Evolutionary conservation across 2,329 filamentous ascomycete species (phyloP).

Genomic region (Canariomyces notabilis): DNA sequence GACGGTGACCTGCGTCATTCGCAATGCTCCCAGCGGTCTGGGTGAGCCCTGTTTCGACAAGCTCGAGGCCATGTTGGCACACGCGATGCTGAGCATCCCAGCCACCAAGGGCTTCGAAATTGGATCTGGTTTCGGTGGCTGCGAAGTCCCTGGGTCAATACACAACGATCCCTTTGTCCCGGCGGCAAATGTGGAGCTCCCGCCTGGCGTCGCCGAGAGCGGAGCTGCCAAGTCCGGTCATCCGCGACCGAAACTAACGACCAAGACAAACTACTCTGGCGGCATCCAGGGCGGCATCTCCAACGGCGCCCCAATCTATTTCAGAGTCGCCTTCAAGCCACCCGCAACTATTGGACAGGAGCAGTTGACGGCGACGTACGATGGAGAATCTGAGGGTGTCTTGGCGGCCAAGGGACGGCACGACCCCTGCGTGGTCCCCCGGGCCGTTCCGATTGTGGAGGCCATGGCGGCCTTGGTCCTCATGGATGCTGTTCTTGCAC

Average conservation of each 20-base stretch:
- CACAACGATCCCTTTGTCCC: conserved; percentile 88
- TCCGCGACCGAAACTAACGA: conserved; percentile 61
- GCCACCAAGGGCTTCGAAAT: conserved; percentile 95
- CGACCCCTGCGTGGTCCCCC: conserved; percentile 86
- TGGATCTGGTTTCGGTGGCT: conserved; percentile 85
- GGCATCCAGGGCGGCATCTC: conserved; percentile 94
- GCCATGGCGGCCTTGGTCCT: conserved; percentile 84
- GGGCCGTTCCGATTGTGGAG: conserved; percentile 85
- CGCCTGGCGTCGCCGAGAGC: conserved; percentile 39
- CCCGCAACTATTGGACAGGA: conserved; percentile 88
- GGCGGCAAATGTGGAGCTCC: conserved; percentile 36
- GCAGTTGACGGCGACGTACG: conserved; percentile 78
- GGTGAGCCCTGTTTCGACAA: conserved; percentile 96
- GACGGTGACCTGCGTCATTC: conserved; percentile 89
- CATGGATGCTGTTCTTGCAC: conserved; percentile 81
- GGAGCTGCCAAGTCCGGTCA: conserved; percentile 43
- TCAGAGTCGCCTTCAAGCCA: conserved; percentile 91
- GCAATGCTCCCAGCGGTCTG: conserved; percentile 76
- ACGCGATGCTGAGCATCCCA: conserved; percentile 93
- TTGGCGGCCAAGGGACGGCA: conserved; percentile 90
- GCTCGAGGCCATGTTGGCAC: conserved; percentile 82
- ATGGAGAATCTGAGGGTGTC: conserved; percentile 62
- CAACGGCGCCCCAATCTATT: conserved; percentile 91
- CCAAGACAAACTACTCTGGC: conserved; percentile 90
- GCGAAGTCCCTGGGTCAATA: conserved; percentile 76